Evolutionary conservation across 208 protist species (phyloP).

Genomic region (Trypanosoma platydactyli): DNA sequence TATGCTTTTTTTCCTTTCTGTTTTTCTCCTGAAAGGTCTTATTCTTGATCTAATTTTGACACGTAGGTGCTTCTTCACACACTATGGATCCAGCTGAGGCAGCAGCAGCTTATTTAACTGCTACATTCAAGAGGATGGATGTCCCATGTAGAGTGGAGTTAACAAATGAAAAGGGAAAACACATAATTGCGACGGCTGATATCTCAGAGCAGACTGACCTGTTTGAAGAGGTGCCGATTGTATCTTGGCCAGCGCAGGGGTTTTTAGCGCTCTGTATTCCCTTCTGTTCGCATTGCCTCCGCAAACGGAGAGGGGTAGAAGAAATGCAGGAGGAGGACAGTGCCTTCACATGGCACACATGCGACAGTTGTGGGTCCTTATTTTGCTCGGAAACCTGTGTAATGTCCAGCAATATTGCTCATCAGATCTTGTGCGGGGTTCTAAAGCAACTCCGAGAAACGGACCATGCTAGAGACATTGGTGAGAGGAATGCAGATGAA

Average conservation of each 20-base stretch:
- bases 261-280: slow-evolving; percentile 37
- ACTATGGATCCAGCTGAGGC: slow-evolving; percentile 53
- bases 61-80: neutral
- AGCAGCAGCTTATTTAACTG: slow-evolving; percentile 53
- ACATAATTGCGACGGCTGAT: slow-evolving; percentile 51
- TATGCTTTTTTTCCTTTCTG: slow-evolving; percentile 17
- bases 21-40: slow-evolving; percentile 13
- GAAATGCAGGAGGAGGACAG: slow-evolving; percentile 3
- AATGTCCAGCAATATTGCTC: slow-evolving; percentile 28
- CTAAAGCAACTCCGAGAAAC: slow-evolving; percentile 34
- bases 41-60: neutral
- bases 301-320: slow-evolving; percentile 14
- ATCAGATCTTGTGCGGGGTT: slow-evolving; percentile 56
- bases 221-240: slow-evolving; percentile 74
- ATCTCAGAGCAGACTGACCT: slow-evolving; percentile 42
- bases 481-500: neutral
- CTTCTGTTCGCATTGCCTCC: slow-evolving; percentile 79
- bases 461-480: neutral
- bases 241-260: slow-evolving; percentile 60
- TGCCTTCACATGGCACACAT: slow-evolving; percentile 21
- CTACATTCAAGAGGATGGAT: slow-evolving; percentile 51
- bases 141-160: slow-evolving; percentile 56
- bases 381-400: slow-evolving; percentile 68
- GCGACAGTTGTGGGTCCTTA: slow-evolving; percentile 42
- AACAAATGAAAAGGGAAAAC: slow-evolving; percentile 55